These are phyloP conservation scores for Suillus occidentalis DNA, from an alignment of 768 basidiomycete species.

Conservation along the genomic window DNA sequence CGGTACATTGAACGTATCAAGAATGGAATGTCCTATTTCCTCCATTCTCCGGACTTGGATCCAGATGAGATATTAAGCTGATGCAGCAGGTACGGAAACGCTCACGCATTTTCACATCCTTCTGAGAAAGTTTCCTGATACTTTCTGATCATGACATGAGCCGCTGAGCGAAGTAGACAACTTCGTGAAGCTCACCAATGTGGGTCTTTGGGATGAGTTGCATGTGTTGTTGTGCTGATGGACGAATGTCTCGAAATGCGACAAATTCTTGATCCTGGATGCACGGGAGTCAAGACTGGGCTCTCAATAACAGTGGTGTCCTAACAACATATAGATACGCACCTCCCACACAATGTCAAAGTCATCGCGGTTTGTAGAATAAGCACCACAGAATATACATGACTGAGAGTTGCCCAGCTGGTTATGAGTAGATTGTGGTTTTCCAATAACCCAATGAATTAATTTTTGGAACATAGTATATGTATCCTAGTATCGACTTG, in stretches of 20 bases:
- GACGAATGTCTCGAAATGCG: conserved; percentile 52
- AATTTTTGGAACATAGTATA: conserved; percentile 5
- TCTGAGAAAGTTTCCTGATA: conserved; percentile 44
- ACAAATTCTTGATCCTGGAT: conserved; percentile 47
- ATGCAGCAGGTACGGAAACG: conserved; percentile 13
- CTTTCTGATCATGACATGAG: conserved; percentile 42
- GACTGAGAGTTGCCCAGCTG: background rate
- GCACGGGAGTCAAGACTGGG: background rate
- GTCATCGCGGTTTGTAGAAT: conserved; percentile 33
- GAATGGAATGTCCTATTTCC: conserved; percentile 48
- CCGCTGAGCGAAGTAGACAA: too few relatives aligned
- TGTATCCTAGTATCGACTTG: background rate
- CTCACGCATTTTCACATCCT: conserved; percentile 53
- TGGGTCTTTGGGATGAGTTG: conserved; percentile 53
- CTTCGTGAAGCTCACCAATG: conserved; percentile 37
- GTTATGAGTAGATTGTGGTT: background rate
- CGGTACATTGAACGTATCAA: conserved; percentile 49
- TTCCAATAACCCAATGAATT: conserved; percentile 13
- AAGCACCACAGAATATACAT: conserved; percentile 45
- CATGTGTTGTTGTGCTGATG: conserved; percentile 50
- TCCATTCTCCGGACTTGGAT: conserved; percentile 47
- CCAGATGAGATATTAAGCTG: conserved; percentile 19
- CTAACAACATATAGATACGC: conserved; percentile 3
- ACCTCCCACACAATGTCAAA: conserved; percentile 56
- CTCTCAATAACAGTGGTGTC: background rate